Evolutionary conservation across 2,329 filamentous ascomycete species (phyloP), one percentile per base, ranked within the genome.

Genomic region (Proliferodiscus dingleyae): DNA sequence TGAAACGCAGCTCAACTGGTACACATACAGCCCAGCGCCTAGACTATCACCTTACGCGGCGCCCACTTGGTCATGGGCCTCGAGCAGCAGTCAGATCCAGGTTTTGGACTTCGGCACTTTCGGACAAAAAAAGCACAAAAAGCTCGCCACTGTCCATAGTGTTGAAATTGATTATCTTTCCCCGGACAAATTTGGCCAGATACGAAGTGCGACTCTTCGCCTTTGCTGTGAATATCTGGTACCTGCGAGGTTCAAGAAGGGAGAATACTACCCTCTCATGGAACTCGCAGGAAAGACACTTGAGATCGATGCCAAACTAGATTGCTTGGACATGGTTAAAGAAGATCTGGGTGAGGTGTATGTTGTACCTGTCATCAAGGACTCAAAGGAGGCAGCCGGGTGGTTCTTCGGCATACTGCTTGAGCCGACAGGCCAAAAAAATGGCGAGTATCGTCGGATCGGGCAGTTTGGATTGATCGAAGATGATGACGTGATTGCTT

Each of bases 11-110:
- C 40, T 52, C 13, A 15, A n/a, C 22, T 49, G 49, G 42, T 21
- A n/a, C n/a, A n/a, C n/a, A n/a, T n/a, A n/a, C n/a, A n/a, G n/a
- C n/a, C 9, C 1, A 3, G 9, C 5, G 33, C 24, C 19, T 11
- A 11, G 37, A 15, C 34, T 46, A 30, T 43, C 42, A 41, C 10
- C 41, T 3, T 54, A 45, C 42, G 39, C 45, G 42, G 50, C 52
- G 3, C 47, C 47, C 10, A 41, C 50, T 38, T 52, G 41, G 47
- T 51, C 47, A 29, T 54, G 45, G 50, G 43, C 50, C 9, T 50
- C 50, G 29, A 41, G 50, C 4, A 24, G 49, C 30, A 38, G 48
- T 4, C 19, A 24, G n/a, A 37, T 45, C 10, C 6, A 7, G 10
- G n/a, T n/a, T n/a, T n/a, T n/a, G n/a, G n/a, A n/a, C n/a, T 29